Percentiles rank a stretch among this genome's conserved stretches.
Evolutionary conservation across 2,329 filamentous ascomycete genomes (phyloP).

Genomic region (Fusarium chuoi): DNA sequence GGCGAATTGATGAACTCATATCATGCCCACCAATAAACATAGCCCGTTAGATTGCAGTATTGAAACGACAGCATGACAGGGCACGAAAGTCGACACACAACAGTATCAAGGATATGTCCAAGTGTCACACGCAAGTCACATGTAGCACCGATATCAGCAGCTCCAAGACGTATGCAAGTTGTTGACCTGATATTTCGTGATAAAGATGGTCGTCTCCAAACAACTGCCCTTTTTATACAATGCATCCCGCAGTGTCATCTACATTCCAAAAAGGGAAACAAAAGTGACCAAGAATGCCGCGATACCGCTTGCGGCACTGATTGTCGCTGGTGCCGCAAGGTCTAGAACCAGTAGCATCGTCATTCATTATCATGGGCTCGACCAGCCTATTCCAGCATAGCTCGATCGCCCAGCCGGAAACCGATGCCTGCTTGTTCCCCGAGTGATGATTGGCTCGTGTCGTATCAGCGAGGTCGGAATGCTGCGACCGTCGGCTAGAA

Average conservation of each 20-base stretch:
- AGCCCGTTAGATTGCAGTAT: no score
- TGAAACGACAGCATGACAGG: no score
- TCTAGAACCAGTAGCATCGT: not conserved
- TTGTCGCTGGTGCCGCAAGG: not conserved
- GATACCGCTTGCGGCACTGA: not conserved
- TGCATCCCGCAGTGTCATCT: not conserved
- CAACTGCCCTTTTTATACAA: not conserved
- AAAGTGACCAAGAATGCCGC: not conserved
- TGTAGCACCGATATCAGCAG: not conserved
- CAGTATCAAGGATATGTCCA: no score
- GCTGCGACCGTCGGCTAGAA: not conserved
- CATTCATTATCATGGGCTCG: not conserved
- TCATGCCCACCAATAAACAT: no score
- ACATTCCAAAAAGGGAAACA: not conserved
- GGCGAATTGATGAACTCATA: not conserved
- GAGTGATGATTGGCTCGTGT: not conserved
- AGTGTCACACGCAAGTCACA: not conserved
- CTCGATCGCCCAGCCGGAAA: not conserved
- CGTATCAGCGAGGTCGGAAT: not conserved
- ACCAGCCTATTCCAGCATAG: not conserved
- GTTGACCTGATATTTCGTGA: rapidly evolving
- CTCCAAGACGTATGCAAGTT: not conserved
- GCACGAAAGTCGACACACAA: not conserved
- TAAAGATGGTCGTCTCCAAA: not conserved
- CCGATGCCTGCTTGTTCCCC: no score